Evolutionary conservation across 345 rosid genomes (phyloP), one percentile per base, ranked within the genome.

Genomic region (Camelina laxa): DNA sequence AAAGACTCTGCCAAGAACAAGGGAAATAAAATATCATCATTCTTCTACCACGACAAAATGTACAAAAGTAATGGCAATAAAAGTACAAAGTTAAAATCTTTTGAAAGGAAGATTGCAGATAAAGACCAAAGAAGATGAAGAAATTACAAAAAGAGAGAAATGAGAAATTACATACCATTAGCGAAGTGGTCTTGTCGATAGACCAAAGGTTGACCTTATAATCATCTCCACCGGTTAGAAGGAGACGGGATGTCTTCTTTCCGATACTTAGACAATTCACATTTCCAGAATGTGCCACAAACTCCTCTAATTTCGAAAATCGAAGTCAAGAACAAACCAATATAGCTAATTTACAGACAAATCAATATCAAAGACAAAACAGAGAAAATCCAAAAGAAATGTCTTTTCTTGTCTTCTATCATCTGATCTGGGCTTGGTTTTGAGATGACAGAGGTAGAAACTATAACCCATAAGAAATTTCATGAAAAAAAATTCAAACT

Each of bases 151-250:
- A 51, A 68, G 12, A 36, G 30, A 36, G 63, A 20, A 27, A 57
- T 73, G 38, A 66, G 27, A 57, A 69, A 84, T 22, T 22, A 33
- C 80, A 69, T 7, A 95, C 99, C 99, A 89, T 87, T 49, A 89
- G 80, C 38, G 99, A 87, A 78, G 85, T 85, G 16, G 94, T 80
- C 30, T 90, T 95, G 57, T 93, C 97, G n/a, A 92, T 85, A 1
- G 92, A 81, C 99, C 99, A 95, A 60, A 95, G 89, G 82, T 95
- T 95, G 81, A 92, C 97, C 60, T 89, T 92, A 61, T 76, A 78
- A 76, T 95, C 99, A 87, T 95, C 99, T 62, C 99, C 97, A 3
- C 99, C 99, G 0, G 97, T 91, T 33, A 92, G 51, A 65, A 90
- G 79, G 73, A 90, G 79, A 76, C 97, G 83, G 78, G 90, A 81